phyloP scores from a whole-genome alignment of 140 eudicot genomes.

The Flaveria floridana region DNA sequence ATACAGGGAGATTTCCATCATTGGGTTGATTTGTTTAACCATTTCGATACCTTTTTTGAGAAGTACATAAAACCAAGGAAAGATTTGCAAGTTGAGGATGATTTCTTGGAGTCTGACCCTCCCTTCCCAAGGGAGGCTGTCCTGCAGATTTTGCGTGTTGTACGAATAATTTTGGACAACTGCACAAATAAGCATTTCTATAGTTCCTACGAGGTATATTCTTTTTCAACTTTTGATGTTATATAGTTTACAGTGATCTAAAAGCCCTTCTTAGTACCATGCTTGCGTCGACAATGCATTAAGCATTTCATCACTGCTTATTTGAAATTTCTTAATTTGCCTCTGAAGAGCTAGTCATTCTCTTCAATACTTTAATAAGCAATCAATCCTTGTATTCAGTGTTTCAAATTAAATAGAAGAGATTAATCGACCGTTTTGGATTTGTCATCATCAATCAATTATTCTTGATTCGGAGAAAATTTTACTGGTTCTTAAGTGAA shows the following conservation, averaged over 20 bases:
- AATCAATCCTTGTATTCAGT: background rate
- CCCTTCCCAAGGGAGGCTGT: constrained; percentile 91
- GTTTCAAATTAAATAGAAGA: background rate
- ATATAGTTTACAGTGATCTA: constrained; percentile 11
- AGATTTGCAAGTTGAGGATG: constrained; percentile 84
- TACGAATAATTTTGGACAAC: constrained; percentile 78
- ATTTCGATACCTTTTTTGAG: constrained; percentile 85
- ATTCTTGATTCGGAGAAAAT: constrained; percentile 1
- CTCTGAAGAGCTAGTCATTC: background rate
- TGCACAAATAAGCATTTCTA: constrained; percentile 94
- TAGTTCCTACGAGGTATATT: constrained; percentile 85
- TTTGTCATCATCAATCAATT: background rate
- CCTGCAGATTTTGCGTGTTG: constrained; percentile 90
- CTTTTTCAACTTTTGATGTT: constrained; percentile 6
- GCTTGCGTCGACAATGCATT: background rate
- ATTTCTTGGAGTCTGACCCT: constrained; percentile 72
- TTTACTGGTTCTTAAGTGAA: background rate
- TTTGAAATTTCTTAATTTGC: background rate
- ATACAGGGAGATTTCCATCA: constrained; percentile 98
- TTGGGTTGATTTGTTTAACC: constrained; percentile 95
- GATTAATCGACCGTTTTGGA: background rate
- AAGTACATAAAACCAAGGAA: constrained; percentile 84
- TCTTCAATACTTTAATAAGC: constrained; percentile 4
- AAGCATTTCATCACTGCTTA: background rate
- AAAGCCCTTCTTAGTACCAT: background rate